Evolutionary conservation across 2,329 filamentous ascomycete species (phyloP).

Genomic region (Metarhizium brunneum): DNA sequence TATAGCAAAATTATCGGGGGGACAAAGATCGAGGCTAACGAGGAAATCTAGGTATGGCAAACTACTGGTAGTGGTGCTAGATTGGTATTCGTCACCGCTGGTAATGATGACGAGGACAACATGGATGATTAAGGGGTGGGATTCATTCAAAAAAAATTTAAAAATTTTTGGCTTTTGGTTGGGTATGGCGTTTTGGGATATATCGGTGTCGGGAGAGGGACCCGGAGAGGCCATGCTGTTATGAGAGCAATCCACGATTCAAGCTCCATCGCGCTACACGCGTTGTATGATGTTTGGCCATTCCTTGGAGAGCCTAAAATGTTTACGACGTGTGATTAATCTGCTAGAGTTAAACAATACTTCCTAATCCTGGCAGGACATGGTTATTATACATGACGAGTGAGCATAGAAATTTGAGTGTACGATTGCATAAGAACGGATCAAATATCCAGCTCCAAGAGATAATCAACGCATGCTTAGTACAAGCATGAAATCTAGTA

Average conservation of each 20-base stretch:
- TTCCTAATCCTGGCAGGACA: too few relatives aligned
- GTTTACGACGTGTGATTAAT: too few relatives aligned
- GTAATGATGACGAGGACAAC: constrained; percentile 40
- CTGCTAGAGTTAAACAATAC: too few relatives aligned
- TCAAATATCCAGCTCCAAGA: background rate
- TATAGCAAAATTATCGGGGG: constrained; percentile 18
- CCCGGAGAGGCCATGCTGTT: background rate
- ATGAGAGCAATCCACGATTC: background rate
- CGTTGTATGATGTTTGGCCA: too few relatives aligned
- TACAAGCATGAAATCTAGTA: too few relatives aligned
- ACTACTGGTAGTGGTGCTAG: constrained; percentile 61
- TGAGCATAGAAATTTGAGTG: too few relatives aligned
- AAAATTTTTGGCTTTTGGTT: constrained; percentile 9
- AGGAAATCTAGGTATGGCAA: constrained; percentile 59
- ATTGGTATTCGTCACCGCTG: constrained; percentile 59
- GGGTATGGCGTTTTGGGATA: constrained; percentile 21
- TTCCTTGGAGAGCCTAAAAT: too few relatives aligned
- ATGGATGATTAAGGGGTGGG: constrained; percentile 29
- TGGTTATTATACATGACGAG: too few relatives aligned
- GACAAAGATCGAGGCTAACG: constrained; percentile 25
- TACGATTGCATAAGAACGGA: too few relatives aligned
- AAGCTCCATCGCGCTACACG: too few relatives aligned
- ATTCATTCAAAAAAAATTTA: constrained; percentile 3
- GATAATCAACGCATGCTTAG: background rate
- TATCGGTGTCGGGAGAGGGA: background rate